Evolutionary conservation across 83 land plant genomes (phyloP), one percentile per base, ranked within the genome.

Genomic region (Thuja plicata): DNA sequence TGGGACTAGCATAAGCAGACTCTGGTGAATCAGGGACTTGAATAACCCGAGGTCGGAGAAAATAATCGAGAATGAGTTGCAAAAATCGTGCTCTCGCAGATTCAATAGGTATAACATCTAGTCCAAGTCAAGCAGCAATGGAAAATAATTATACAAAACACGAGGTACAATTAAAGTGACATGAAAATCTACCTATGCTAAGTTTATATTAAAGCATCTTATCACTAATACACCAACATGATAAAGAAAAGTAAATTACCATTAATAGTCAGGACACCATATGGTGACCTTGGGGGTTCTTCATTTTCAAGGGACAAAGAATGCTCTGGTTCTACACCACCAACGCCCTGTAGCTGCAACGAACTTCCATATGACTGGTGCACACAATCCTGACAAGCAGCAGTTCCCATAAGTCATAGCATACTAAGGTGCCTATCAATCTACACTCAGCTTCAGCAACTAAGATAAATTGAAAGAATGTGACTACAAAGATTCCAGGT

Each of bases 81-180:
- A 98, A 87, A 89, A 98, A 96, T 30, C 99, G 94, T 40, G 97
- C 97, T 66, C 98, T 92, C 45, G 99, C 96, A 37, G 97, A 87
- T 89, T 98, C 99, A 89, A 98, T 97, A 15, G 99, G 99, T 46
- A 93, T 89, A 86, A 98, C 93, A 92, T 98, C 99, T 98, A 93
- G 32, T 34, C 55, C 87, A 82, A 16, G 30, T 66, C 12, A 7
- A 34, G 35, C 11, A 19, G 9, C 32, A 66, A 45, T 38, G 34
- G n/a, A 37, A 37, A 83, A 45, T 16, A 45, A 46, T 82, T 46
- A 82, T 8, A 82, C 13, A 11, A 82, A 46, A 30, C 54, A 12
- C 0, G n/a, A n/a, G 2, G 7, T 45, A 82, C 85, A 82, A 82
- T 0, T 4, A 35, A 76, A 32, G 79, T 3, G 46, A 82, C 10